A percentile compares a stretch with the other conserved stretches of the same genome.
These are phyloP conservation scores for Casaregolazyma suthepensis DNA, from an alignment of 1,139 yeast genomes.

Conservation along the genomic window DNA sequence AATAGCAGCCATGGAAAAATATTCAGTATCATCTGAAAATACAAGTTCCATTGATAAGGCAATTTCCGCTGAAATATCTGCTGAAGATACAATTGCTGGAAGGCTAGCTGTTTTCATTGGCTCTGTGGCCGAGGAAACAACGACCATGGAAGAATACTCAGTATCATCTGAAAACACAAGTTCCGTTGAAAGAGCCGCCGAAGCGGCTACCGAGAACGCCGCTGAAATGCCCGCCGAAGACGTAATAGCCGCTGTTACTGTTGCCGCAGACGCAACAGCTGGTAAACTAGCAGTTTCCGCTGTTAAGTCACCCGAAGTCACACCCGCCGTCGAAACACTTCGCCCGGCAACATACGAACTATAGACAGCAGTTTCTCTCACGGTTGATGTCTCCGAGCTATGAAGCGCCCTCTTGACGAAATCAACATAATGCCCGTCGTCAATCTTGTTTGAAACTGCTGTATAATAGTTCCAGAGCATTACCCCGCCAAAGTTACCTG, in stretches of 20 bases:
- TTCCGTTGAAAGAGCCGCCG: no score
- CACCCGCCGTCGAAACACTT: background rate
- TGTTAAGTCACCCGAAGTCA: background rate
- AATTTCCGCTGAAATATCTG: no score
- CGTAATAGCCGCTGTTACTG: background rate
- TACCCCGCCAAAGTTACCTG: conserved; percentile 66
- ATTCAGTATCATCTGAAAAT: background rate
- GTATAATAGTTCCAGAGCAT: conserved; percentile 92
- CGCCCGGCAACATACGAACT: no score
- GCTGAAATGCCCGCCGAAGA: no score
- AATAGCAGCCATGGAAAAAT: no score
- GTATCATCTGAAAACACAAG: no score
- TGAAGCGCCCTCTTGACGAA: conserved; percentile 38
- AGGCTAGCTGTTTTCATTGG: no score
- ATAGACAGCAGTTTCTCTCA: background rate
- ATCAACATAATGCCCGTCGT: conserved; percentile 37
- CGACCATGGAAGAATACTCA: no score
- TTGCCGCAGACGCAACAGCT: background rate
- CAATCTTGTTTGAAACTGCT: conserved; percentile 47
- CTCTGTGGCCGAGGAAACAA: no score
- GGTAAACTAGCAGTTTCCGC: background rate
- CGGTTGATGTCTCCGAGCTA: background rate
- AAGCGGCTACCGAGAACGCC: no score
- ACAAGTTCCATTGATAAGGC: no score
- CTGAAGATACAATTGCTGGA: no score